Conservation (phyloP, 2,329 filamentous ascomycete species). For the Cladophialophora chaetospira region DNA sequence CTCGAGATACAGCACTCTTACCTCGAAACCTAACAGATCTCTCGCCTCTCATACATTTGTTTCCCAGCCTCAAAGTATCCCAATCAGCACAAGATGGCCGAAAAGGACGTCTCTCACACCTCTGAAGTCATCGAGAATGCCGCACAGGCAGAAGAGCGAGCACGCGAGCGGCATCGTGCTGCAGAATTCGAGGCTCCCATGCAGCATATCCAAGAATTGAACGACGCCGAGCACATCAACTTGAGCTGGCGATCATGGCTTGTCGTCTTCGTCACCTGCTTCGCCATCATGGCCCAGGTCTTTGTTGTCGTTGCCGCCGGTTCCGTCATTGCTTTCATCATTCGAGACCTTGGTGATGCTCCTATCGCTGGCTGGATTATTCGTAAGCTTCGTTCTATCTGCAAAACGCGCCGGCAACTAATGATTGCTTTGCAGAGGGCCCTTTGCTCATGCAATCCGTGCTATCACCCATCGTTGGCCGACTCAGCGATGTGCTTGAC, state of each 20-base stretch:
- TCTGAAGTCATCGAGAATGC: conserved; percentile 26
- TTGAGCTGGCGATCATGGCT: conserved; percentile 60
- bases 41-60: background rate
- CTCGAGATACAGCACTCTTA: background rate
- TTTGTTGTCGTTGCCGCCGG: conserved; percentile 60
- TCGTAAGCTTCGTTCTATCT: conserved; percentile 35
- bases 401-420: background rate
- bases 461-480: conserved; percentile 58
- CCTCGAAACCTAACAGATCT: background rate
- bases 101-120: conserved; percentile 21
- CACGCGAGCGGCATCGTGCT: conserved; percentile 15
- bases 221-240: conserved; percentile 44
- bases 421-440: conserved; percentile 42
- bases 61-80: background rate
- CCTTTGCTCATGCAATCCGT: conserved; percentile 61
- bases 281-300: conserved; percentile 56
- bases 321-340: conserved; percentile 59
- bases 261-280: conserved; percentile 54
- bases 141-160: background rate
- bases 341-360: conserved; percentile 55
- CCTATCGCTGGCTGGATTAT: conserved; percentile 59
- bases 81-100: conserved; percentile 24
- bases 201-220: conserved; percentile 26
- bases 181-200: conserved; percentile 26
- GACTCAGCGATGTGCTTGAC: conserved; percentile 59